Percentiles rank a stretch among this genome's conserved stretches.
phyloP scores from a whole-genome alignment of 2,329 filamentous ascomycete species.

The Elsinoe perseae region DNA sequence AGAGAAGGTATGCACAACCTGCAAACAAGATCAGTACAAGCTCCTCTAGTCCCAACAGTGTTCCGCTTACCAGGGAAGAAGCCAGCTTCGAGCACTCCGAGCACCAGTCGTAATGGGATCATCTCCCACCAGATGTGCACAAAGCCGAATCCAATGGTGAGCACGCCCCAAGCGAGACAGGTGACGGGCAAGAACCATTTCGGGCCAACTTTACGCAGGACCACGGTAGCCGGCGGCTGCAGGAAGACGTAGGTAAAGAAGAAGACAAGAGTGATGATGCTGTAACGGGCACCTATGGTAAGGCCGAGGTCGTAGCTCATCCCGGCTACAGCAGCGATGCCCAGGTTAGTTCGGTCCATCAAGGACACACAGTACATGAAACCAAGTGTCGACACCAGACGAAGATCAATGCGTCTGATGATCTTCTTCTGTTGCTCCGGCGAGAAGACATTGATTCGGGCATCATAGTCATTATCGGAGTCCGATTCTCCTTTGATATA shows the following conservation, averaged over 20 bases:
- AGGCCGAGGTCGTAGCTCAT: conserved; percentile 28
- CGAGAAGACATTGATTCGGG: conserved; percentile 39
- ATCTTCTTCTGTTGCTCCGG: conserved; percentile 58
- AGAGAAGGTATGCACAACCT: conserved; percentile 57
- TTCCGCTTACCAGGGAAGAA: conserved; percentile 46
- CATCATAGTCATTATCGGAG: conserved; percentile 22
- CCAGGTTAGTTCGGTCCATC: conserved; percentile 29
- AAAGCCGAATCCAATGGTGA: conserved; percentile 60
- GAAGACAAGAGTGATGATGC: conserved; percentile 57
- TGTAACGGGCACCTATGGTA: conserved; percentile 27
- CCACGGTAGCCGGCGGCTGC: conserved; percentile 61
- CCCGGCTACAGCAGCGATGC: conserved; percentile 30
- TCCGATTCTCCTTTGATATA: background rate
- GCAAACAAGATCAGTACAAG: background rate
- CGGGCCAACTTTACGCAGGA: conserved; percentile 57
- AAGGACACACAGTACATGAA: conserved; percentile 31
- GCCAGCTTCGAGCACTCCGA: conserved; percentile 57
- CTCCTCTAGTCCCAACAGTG: too few relatives aligned
- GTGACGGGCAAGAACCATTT: conserved; percentile 28
- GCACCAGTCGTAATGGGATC: conserved; percentile 49
- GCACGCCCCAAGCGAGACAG: conserved; percentile 49
- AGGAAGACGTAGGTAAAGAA: conserved; percentile 66
- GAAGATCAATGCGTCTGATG: conserved; percentile 58
- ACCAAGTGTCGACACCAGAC: conserved; percentile 41
- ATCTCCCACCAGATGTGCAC: conserved; percentile 45